Evolutionary conservation across 805 yeast genomes (phyloP).

Genomic region (Naumovozyma dairenensis): DNA sequence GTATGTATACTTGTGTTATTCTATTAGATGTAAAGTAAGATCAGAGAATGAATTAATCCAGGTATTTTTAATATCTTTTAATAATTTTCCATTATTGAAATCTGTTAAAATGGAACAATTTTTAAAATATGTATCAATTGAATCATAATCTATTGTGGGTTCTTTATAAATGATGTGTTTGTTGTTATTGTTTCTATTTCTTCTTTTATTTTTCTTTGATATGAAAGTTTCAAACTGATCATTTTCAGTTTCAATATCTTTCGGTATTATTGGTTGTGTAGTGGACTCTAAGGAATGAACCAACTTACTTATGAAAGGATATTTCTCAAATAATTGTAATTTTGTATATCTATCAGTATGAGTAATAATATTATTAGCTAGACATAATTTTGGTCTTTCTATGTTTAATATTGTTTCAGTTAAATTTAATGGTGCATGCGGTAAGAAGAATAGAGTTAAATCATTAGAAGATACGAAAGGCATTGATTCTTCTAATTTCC

Average conservation of each 20-base stretch:
- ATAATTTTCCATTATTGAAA: constrained; percentile 16
- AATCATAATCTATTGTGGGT: constrained; percentile 15
- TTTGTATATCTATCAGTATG: constrained; percentile 47
- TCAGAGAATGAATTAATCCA: constrained; percentile 50
- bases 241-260: constrained; percentile 3
- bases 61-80: constrained; percentile 19
- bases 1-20: constrained; percentile 3
- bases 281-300: constrained; percentile 10
- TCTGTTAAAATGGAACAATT: constrained; percentile 15
- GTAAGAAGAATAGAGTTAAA: constrained; percentile 46
- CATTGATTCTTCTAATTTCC: constrained; percentile 21
- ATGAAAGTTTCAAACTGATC: constrained; percentile 15
- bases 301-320: constrained; percentile 36
- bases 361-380: constrained; percentile 43
- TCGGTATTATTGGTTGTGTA: constrained; percentile 9
- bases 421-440: constrained; percentile 61
- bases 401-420: constrained; percentile 34
- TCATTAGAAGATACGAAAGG: constrained; percentile 12
- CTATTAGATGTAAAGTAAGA: constrained; percentile 35
- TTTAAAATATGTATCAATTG: constrained; percentile 13
- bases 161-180: constrained; percentile 8
- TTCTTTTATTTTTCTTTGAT: constrained; percentile 14
- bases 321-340: constrained; percentile 33
- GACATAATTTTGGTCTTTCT: constrained; percentile 31
- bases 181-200: constrained; percentile 10